Evolutionary conservation across 257 asterid species (phyloP), one percentile per base, ranked within the genome.

Genomic region (Nemophila menziesii): DNA sequence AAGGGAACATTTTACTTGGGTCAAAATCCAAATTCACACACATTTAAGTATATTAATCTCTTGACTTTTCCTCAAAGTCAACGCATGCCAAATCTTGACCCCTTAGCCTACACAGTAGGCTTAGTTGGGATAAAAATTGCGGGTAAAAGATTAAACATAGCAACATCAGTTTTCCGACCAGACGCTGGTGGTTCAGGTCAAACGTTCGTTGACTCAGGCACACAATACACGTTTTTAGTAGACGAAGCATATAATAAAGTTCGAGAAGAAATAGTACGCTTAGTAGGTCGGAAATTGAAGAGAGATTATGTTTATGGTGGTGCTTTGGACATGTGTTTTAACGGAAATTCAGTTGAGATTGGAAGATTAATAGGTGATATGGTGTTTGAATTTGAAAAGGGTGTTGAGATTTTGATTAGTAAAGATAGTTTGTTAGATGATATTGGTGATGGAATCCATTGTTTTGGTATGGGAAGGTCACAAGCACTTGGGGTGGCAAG

Each of bases 131-230:
- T 86, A 36, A 63, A 49, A 58, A 63, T 86, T 11, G 87, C 82
- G 4, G 72, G 80, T 59, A 77, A 43, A 37, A 77, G 37, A 14
- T 41, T 86, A 50, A 53, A 71, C 48, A 74, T 86, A 3, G 6
- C 87, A 1, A 62, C 7, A 1, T 22, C 74, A 0, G 92, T 41
- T 6, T 86, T 86, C 55, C 65, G 71, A 5, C 92, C 95, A 0
- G 76, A 82, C 55, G 70, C 82, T 0, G 69, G 76, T 2, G 97
- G 97, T 2, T 74, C 93, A 2, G 95, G 97, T 0, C 97, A 87
- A 55, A 82, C 95, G 26, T 74, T 87, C 53, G 60, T 87, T 3
- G 97, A 87, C 8, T 87, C 97, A 16, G 97, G 95, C 51, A 87
- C 97, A 0, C 85, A 83, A 4, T 83, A 79, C 38, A 87, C 95